These are phyloP conservation scores for Ceriops decandra DNA, from an alignment of 345 rosid species.

Conservation along the genomic window DNA sequence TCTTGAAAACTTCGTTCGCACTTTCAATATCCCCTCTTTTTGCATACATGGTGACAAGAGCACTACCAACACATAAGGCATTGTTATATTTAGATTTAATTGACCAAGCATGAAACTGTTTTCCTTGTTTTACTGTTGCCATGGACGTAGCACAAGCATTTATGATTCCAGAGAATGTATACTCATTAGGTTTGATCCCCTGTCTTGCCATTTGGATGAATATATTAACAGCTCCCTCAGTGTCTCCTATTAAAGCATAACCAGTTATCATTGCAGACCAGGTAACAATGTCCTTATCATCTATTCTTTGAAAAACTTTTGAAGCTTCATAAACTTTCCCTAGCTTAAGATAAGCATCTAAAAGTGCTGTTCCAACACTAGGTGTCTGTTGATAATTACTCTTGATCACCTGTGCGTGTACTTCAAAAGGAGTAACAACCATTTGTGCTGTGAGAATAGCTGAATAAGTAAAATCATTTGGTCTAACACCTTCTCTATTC, in stretches of 20 bases:
- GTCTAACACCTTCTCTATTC: conserved; percentile 58
- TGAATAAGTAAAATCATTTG: conserved; percentile 80
- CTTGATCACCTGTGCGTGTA: conserved; percentile 74
- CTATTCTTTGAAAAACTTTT: conserved; percentile 47
- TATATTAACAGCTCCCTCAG: conserved; percentile 53
- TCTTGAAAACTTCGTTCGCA: conserved; percentile 59
- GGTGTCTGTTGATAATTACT: conserved; percentile 50
- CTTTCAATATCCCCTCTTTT: conserved; percentile 77
- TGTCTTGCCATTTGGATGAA: conserved; percentile 48
- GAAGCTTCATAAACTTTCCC: conserved; percentile 56
- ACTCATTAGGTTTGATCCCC: conserved; percentile 66
- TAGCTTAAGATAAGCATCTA: conserved; percentile 71
- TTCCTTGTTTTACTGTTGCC: conserved; percentile 71
- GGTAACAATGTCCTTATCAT: conserved; percentile 72
- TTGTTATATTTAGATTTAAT: conserved; percentile 53
- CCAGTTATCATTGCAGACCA: conserved; percentile 93
- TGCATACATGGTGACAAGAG: conserved; percentile 82
- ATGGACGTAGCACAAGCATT: conserved; percentile 68
- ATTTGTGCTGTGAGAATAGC: conserved; percentile 64
- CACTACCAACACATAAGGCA: conserved; percentile 69
- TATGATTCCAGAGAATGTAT: conserved; percentile 69
- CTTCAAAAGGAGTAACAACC: conserved; percentile 45
- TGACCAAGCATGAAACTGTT: conserved; percentile 71
- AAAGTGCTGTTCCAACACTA: conserved; percentile 74
- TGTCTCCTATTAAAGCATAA: conserved; percentile 67